Percentiles rank a stretch among this genome's conserved stretches.
These are phyloP conservation scores for Pichia thaimueangensis DNA, from an alignment of 805 yeast genomes.

Conservation along the genomic window DNA sequence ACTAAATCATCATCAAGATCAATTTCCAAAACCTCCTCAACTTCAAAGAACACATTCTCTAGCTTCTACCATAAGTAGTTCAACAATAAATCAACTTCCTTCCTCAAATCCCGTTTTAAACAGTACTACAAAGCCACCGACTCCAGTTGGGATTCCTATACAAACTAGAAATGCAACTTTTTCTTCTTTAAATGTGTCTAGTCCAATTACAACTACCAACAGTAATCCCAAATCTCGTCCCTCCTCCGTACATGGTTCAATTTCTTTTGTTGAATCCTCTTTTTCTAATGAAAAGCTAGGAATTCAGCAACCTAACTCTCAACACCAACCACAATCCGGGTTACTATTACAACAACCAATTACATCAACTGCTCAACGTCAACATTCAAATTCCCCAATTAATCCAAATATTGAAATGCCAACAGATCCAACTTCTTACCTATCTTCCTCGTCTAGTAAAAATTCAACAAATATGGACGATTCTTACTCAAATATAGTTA, in stretches of 20 bases:
- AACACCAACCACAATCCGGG: no score
- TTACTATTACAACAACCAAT: no score
- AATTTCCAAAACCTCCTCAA: neutral
- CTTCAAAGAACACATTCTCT: neutral
- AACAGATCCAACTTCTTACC: neutral
- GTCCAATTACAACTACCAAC: neutral
- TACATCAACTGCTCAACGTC: no score
- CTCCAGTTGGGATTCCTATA: neutral
- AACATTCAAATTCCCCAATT: no score
- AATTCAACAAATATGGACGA: neutral
- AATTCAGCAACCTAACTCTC: no score
- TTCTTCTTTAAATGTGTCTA: neutral
- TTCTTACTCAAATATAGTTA: neutral
- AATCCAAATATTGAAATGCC: no score
- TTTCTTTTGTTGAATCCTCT: no score
- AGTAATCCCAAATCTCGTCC: no score
- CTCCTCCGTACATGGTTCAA: neutral
- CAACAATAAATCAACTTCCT: no score
- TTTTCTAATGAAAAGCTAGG: no score
- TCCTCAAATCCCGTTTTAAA: neutral
- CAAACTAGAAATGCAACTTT: no score
- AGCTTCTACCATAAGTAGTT: no score
- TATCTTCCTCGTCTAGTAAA: neutral
- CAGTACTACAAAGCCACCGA: neutral
- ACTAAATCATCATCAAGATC: neutral